Percentiles rank a stretch among this genome's conserved stretches.
These are phyloP conservation scores for Arabidopsis thaliana DNA, from an alignment of 345 rosid genomes.

Conservation along the genomic window DNA sequence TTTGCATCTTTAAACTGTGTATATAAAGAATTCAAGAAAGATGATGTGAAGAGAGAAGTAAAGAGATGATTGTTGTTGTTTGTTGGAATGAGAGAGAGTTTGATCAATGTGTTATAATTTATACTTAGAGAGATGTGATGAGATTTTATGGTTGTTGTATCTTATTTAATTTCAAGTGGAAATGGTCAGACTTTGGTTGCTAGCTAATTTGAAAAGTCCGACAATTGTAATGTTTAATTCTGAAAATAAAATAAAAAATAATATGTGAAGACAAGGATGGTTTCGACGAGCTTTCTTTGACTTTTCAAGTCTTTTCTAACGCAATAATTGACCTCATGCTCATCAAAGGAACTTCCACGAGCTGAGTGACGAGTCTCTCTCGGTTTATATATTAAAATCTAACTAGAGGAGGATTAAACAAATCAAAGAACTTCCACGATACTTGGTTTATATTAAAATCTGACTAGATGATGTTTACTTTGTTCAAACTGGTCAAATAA, in stretches of 20 bases:
- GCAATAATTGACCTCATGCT: conserved; percentile 34
- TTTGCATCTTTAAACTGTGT: conserved; percentile 35
- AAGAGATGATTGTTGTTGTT: conserved; percentile 14
- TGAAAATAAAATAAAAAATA: neutral
- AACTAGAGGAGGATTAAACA: neutral
- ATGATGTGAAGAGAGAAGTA: conserved; percentile 25
- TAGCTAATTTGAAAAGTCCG: conserved; percentile 17
- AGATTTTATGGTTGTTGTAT: conserved; percentile 34
- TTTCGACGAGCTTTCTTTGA: conserved; percentile 27
- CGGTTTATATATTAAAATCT: conserved; percentile 23
- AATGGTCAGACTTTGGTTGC: conserved; percentile 33
- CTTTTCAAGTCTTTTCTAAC: conserved; percentile 20
- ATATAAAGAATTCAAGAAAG: conserved; percentile 11
- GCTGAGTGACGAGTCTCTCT: neutral
- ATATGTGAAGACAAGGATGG: conserved; percentile 11
- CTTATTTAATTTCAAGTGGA: conserved; percentile 12
- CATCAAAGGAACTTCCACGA: conserved; percentile 30
- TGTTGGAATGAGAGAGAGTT: conserved; percentile 30
- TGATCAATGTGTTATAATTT: conserved; percentile 25
- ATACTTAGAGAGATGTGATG: conserved; percentile 25
- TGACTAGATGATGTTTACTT: no score
- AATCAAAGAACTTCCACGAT: neutral
- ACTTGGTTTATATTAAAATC: no score
- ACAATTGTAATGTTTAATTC: neutral
- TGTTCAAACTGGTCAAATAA: conserved; percentile 3